Conservation (phyloP, 768 basidiomycete genomes). For the Trametes punicea region DNA sequence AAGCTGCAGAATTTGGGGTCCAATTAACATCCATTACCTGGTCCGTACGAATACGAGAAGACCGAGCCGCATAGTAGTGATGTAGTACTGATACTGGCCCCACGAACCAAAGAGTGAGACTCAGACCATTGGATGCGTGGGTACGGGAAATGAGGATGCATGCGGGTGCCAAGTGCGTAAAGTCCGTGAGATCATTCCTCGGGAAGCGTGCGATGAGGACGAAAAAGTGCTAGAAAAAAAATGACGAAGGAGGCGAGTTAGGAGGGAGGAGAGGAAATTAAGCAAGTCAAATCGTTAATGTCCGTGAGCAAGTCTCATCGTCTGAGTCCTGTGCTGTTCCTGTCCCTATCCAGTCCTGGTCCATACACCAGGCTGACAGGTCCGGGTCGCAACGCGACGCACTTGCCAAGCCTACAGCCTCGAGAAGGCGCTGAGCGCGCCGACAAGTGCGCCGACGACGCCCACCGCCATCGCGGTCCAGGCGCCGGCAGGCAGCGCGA, state of each 20-base stretch:
- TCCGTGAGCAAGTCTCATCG: no score
- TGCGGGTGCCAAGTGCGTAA: not conserved
- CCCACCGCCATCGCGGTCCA: conserved; percentile 37
- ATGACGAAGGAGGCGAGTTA: no score
- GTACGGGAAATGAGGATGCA: not conserved
- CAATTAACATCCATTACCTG: conserved; percentile 4
- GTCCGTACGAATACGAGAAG: conserved; percentile 2
- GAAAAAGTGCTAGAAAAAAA: not conserved
- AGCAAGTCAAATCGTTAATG: no score
- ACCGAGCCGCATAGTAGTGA: conserved; percentile 1
- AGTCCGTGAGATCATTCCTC: conserved; percentile 8
- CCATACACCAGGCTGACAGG: no score
- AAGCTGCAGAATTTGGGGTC: no score
- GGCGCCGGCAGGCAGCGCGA: conserved; percentile 26
- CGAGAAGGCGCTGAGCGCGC: conserved; percentile 24
- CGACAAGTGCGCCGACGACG: conserved; percentile 36
- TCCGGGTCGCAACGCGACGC: no score
- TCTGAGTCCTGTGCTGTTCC: no score
- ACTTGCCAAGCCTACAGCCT: conserved; percentile 10
- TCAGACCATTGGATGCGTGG: not conserved
- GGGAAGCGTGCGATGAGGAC: not conserved
- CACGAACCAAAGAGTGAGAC: not conserved
- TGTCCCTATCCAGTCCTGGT: not conserved
- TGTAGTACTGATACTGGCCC: not conserved
- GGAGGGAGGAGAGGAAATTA: not conserved